Evolutionary conservation across 768 basidiomycete species (phyloP).

Genomic region (Pilatotrama ljubarskyi): DNA sequence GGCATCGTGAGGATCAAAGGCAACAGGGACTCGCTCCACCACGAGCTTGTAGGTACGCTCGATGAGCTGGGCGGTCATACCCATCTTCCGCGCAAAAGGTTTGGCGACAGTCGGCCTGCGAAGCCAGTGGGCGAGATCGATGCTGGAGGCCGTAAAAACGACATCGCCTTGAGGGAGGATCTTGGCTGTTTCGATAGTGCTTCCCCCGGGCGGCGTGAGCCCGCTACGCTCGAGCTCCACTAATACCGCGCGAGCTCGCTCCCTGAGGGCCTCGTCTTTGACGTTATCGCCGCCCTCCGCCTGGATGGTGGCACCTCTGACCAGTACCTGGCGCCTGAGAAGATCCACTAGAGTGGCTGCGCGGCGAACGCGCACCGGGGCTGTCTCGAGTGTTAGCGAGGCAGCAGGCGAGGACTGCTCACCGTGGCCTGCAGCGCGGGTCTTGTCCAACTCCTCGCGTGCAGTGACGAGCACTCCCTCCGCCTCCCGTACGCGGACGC

Average conservation of each 20-base stretch:
- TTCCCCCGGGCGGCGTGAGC: neutral
- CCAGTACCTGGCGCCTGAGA: constrained; percentile 7
- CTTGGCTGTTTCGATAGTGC: neutral
- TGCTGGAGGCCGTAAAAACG: neutral
- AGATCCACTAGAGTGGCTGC: too few relatives aligned
- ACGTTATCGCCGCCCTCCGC: neutral
- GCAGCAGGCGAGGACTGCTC: neutral
- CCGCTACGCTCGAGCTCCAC: neutral
- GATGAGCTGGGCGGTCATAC: neutral
- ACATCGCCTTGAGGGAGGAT: neutral
- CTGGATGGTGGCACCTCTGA: neutral
- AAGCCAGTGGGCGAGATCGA: neutral
- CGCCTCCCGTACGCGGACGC: neutral
- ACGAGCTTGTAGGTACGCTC: constrained; percentile 10
- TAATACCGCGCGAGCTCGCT: neutral
- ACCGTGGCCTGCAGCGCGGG: neutral
- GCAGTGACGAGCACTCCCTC: neutral
- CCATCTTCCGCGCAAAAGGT: constrained; percentile 9
- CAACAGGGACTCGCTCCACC: constrained; percentile 1
- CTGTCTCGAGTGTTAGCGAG: neutral
- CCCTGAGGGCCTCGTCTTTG: neutral
- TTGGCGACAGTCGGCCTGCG: neutral
- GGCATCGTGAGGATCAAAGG: neutral
- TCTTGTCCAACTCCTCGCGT: neutral
- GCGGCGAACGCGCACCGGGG: constrained; percentile 3